Conservation (phyloP, 2,329 filamentous ascomycete species). For the Lachnellula subtilissima region DNA sequence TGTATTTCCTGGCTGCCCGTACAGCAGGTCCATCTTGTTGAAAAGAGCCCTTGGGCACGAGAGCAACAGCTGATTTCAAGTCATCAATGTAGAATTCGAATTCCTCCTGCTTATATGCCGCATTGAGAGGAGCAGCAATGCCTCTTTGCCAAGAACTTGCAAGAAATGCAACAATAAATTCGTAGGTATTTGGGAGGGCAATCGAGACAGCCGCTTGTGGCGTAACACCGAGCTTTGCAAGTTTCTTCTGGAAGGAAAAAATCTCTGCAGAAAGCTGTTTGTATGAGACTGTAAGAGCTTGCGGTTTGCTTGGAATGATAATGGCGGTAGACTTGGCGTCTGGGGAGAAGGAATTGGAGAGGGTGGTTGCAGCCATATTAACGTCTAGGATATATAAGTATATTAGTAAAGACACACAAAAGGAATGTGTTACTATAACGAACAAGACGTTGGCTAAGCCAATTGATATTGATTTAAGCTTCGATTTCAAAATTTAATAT, state of each 20-base stretch:
- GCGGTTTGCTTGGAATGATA: slow-evolving; percentile 64
- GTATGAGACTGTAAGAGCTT: slow-evolving; percentile 64
- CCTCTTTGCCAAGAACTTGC: slow-evolving; percentile 80
- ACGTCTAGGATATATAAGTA: neutral
- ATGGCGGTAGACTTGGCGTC: slow-evolving; percentile 54
- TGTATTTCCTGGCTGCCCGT: slow-evolving; percentile 70
- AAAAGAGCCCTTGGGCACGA: slow-evolving; percentile 70
- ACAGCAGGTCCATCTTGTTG: slow-evolving; percentile 65
- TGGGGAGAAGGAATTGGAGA: slow-evolving; percentile 52
- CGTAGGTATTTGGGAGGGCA: slow-evolving; percentile 77
- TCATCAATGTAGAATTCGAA: slow-evolving; percentile 93
- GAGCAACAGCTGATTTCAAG: slow-evolving; percentile 70
- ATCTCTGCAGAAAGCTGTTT: slow-evolving; percentile 61
- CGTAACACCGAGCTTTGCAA: slow-evolving; percentile 69
- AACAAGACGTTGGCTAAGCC: neutral
- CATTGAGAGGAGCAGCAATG: slow-evolving; percentile 81
- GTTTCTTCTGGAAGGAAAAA: slow-evolving; percentile 67
- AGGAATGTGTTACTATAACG: neutral
- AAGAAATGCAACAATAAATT: slow-evolving; percentile 83
- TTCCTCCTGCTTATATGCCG: slow-evolving; percentile 82
- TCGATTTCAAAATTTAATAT: too few relatives aligned
- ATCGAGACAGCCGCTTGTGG: slow-evolving; percentile 72
- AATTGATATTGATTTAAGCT: too few relatives aligned
- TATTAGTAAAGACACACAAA: neutral
- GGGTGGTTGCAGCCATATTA: slow-evolving; percentile 38